Evolutionary conservation across 108 stramenopile species (phyloP).

Genomic region (Skeletonema menzelii): DNA sequence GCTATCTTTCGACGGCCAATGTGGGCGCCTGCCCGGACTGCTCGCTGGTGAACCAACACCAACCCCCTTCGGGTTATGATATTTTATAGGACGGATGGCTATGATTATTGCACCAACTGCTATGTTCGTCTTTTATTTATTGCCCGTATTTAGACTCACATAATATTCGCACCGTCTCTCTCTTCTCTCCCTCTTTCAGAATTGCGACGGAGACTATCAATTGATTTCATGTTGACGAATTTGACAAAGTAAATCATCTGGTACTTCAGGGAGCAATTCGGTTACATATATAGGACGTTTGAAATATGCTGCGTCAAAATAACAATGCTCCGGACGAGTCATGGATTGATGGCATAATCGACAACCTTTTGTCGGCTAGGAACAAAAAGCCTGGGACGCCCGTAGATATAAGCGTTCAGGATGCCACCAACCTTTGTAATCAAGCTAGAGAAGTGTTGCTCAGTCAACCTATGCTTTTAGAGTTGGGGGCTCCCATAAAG

Average conservation of each 20-base stretch:
- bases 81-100: neutral
- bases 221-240: neutral
- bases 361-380: slow-evolving; percentile 79
- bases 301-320: slow-evolving; percentile 49
- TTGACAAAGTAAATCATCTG: slow-evolving; percentile 1
- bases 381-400: slow-evolving; percentile 91
- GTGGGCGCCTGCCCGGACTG: neutral
- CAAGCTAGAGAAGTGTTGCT: slow-evolving; percentile 94
- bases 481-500: slow-evolving; percentile 98
- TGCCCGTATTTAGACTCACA: neutral
- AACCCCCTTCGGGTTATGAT: neutral
- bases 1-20: too few relatives aligned
- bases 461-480: slow-evolving; percentile 96
- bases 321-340: slow-evolving; percentile 64
- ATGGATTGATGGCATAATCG: slow-evolving; percentile 93
- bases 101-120: too few relatives aligned
- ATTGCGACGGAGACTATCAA: neutral
- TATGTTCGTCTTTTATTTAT: neutral
- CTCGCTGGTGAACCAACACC: neutral
- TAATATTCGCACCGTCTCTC: neutral
- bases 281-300: neutral
- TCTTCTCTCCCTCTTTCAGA: neutral
- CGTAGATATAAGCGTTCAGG: slow-evolving; percentile 79
- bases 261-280: neutral
- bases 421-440: slow-evolving; percentile 84